A percentile compares a stretch with the other conserved stretches of the same genome.
These are phyloP conservation scores for Trichoderma sp. DNA, from an alignment of 2,329 filamentous ascomycete species.

Conservation along the genomic window DNA sequence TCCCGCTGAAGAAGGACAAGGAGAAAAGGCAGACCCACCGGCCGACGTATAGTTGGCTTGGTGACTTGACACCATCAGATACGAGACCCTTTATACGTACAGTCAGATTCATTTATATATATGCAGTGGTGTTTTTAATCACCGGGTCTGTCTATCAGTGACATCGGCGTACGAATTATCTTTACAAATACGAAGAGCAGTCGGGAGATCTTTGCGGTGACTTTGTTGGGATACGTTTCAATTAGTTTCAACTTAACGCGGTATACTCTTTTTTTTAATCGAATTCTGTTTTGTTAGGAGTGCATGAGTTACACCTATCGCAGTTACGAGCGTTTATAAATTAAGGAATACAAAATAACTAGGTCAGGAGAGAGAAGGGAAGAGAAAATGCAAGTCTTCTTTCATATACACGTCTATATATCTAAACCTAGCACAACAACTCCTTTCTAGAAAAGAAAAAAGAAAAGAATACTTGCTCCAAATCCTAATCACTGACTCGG, in stretches of 20 bases:
- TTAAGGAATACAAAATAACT: background rate
- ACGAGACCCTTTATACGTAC: background rate
- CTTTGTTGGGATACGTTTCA: background rate
- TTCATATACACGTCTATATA: background rate
- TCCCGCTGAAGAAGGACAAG: conserved; percentile 14
- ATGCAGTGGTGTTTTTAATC: conserved; percentile 6
- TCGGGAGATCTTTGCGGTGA: background rate
- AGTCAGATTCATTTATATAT: conserved; percentile 2
- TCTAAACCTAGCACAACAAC: background rate
- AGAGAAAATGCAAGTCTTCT: background rate
- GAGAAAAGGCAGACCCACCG: conserved; percentile 22
- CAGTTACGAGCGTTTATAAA: background rate
- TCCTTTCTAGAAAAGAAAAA: background rate
- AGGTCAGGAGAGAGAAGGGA: background rate
- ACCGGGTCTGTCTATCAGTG: background rate
- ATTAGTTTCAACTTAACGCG: background rate
- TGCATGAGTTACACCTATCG: background rate
- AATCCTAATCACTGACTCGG: background rate
- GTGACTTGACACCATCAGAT: conserved; percentile 15
- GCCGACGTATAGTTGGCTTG: conserved; percentile 31
- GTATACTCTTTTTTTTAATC: background rate
- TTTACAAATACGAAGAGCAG: background rate
- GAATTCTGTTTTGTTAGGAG: background rate
- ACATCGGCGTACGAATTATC: background rate
- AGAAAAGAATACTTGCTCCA: background rate